Base-by-base conservation (phyloP, 495 filamentous ascomycete genomes). In the Cryomyces antarcticus region DNA sequence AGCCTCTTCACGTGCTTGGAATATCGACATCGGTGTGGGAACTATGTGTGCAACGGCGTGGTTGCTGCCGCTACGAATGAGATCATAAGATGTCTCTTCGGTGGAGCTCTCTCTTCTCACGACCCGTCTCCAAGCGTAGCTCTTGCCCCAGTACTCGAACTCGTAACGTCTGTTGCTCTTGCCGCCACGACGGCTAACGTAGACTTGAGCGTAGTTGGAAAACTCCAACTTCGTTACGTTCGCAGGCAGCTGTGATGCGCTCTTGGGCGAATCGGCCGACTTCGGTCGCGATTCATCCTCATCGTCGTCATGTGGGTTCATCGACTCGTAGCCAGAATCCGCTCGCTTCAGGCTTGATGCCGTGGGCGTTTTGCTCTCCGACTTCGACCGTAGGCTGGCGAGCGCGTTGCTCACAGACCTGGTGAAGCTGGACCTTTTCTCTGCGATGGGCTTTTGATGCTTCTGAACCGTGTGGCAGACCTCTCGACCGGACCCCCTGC, bases 171-270 rank as follows among this genome's bases (percentile, higher is more conserved):
- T 92, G 42, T 69, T 69, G 29, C 70, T 63, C 49, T 75, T 81
- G 28, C 70, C 61, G 7, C 83, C 82, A 37, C 73, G 70, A 31
- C 84, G 71, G 47, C 68, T 75, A 43, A 97, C 63, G 47, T 93
- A 82, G 29, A 95, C 75, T 53, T 89, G 85, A 7, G 89, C 89
- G 55, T 97, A 97, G 62, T 97, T 97, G 44, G 84, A 89, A 58
- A 94, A 97, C 53, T 96, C 88, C 31, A 97, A 70, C 56, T 82
- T 79, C 49, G 80, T 80, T 35, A 69, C 80, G 53, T 93, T 88
- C 39, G 72, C 78, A 33, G 65, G 65, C 44, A 64, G 46, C 60
- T 68, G 39, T 4, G 46, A 48, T 35, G 45, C 50, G 24, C 39
- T 42, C 28, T 53, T 49, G 28, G 49, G 52, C 61, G 62, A 38